Conservation (phyloP, 768 basidiomycete species). For the Obba rivulosa region DNA sequence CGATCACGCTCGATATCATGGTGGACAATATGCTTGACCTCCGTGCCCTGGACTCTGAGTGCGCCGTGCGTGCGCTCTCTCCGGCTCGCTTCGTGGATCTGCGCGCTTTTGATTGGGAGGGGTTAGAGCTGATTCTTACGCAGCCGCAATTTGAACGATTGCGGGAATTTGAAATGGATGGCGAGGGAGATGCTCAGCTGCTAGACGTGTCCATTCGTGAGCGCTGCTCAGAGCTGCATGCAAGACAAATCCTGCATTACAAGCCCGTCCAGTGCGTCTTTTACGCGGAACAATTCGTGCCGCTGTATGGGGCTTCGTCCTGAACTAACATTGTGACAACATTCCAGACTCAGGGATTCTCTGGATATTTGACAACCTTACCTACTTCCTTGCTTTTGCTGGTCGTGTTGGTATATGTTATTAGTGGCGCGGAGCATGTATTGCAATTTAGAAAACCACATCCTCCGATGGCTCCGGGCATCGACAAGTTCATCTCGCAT, state of each 20-base stretch:
- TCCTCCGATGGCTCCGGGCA: too few species aligned
- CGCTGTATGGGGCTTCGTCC: too few species aligned
- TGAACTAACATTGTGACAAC: too few species aligned
- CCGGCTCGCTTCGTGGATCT: conserved; percentile 17
- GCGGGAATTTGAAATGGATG: conserved; percentile 11
- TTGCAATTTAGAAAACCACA: too few species aligned
- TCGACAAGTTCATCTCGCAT: too few species aligned
- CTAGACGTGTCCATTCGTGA: conserved; percentile 4
- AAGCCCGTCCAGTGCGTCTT: not conserved
- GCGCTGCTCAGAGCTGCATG: conserved; percentile 3
- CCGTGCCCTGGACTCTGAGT: conserved; percentile 19
- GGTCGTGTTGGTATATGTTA: too few species aligned
- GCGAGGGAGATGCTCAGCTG: conserved; percentile 2
- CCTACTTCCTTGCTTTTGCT: too few species aligned
- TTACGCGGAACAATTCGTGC: too few species aligned
- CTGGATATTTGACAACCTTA: too few species aligned
- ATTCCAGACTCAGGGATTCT: too few species aligned
- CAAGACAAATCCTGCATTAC: conserved; percentile 1
- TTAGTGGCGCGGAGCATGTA: too few species aligned
- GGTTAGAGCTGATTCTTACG: conserved; percentile 2
- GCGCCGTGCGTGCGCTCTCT: conserved; percentile 14
- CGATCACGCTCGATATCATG: conserved; percentile 12
- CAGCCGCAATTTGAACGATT: not conserved
- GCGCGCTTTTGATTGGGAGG: conserved; percentile 16
- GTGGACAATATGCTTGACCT: conserved; percentile 20